A percentile compares a stretch with the other conserved stretches of the same genome.
Conservation (phyloP, 495 filamentous ascomycete species). For the Neurospora sp. region DNA sequence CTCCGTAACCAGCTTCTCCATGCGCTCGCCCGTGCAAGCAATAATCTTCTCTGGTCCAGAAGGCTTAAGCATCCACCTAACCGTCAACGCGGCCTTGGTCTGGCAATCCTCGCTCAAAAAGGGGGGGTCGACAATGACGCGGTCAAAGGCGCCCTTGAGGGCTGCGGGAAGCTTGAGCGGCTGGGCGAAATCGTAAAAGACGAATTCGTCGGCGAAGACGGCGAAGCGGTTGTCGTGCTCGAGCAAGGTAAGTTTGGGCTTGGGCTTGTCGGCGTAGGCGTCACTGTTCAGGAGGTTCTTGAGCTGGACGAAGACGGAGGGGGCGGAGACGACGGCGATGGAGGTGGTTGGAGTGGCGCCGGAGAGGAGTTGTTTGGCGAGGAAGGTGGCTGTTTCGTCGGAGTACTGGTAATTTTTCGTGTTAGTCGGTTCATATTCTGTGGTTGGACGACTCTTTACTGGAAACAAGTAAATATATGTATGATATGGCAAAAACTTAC, state of each 20-base stretch:
- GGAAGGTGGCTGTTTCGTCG: slow-evolving; percentile 51
- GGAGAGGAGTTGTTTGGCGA: slow-evolving; percentile 53
- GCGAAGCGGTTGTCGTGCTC: slow-evolving; percentile 65
- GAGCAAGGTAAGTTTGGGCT: slow-evolving; percentile 49
- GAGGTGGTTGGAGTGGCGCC: slow-evolving; percentile 39
- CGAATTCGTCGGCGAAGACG: slow-evolving; percentile 55
- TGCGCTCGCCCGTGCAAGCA: slow-evolving; percentile 63
- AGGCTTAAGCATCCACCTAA: slow-evolving; percentile 53
- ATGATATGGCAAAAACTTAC: slow-evolving; percentile 24
- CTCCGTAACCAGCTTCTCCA: slow-evolving; percentile 39
- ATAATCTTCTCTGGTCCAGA: slow-evolving; percentile 30
- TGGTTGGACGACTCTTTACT: no score
- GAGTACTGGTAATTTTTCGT: slow-evolving; percentile 44
- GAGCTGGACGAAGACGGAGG: slow-evolving; percentile 64
- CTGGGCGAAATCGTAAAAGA: slow-evolving; percentile 60
- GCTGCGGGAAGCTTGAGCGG: slow-evolving; percentile 47
- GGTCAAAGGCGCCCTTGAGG: slow-evolving; percentile 49
- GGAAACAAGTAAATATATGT: no score
- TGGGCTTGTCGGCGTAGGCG: slow-evolving; percentile 21
- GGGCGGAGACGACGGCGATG: slow-evolving; percentile 63
- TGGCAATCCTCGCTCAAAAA: slow-evolving; percentile 75
- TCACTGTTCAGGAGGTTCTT: slow-evolving; percentile 47
- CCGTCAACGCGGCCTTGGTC: slow-evolving; percentile 67
- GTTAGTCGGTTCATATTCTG: neutral
- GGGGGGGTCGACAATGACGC: slow-evolving; percentile 65